These are phyloP conservation scores for Musa acuminata DNA, from an alignment of 176 grass and related monocot species.

Conservation along the genomic window DNA sequence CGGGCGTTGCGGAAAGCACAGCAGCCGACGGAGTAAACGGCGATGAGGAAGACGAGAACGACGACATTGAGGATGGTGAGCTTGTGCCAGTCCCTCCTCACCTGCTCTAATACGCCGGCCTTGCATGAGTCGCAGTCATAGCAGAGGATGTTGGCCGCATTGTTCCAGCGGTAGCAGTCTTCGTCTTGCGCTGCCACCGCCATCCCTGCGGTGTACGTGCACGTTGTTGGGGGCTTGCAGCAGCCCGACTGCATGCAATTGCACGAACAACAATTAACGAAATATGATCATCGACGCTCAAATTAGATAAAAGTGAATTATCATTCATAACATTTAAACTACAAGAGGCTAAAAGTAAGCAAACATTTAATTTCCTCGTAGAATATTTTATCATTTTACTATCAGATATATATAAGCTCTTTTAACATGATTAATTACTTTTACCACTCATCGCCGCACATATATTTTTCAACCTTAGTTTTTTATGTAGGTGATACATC, in stretches of 20 bases:
- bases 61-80: slow-evolving; percentile 55
- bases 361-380: too few species aligned
- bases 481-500: too few species aligned
- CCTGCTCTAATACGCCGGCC: slow-evolving; percentile 86
- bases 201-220: slow-evolving; percentile 63
- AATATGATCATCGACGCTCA: too few species aligned
- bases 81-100: slow-evolving; percentile 85
- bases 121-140: slow-evolving; percentile 89
- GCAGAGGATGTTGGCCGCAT: slow-evolving; percentile 62
- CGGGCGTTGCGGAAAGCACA: slow-evolving; percentile 85
- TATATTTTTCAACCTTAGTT: too few species aligned
- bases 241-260: slow-evolving; percentile 63
- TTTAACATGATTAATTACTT: too few species aligned
- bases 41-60: slow-evolving; percentile 57
- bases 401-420: too few species aligned
- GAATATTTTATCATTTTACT: too few species aligned
- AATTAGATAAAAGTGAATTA: too few species aligned
- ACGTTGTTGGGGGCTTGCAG: slow-evolving; percentile 92
- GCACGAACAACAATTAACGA: background rate
- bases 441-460: too few species aligned
- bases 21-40: slow-evolving; percentile 55
- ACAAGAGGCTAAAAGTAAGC: too few species aligned
- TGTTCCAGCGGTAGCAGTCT: slow-evolving; percentile 95
- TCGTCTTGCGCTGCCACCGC: slow-evolving; percentile 52
- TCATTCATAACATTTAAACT: too few species aligned